These are phyloP conservation scores for Inga oerstediana DNA, from an alignment of 306 rosid species.

Conservation along the genomic window DNA sequence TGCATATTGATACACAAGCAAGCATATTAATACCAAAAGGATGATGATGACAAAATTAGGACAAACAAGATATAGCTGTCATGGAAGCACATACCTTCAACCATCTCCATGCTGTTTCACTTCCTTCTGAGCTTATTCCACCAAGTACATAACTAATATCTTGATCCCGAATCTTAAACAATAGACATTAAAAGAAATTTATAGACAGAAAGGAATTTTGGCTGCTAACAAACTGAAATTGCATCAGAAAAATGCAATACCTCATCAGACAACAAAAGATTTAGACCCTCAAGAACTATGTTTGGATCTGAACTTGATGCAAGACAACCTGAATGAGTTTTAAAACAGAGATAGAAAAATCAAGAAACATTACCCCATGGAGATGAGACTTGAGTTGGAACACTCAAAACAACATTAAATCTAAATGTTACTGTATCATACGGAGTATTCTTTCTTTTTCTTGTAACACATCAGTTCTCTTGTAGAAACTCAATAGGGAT, in stretches of 20 bases:
- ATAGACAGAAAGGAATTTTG: conserved; percentile 14
- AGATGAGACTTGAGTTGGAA: background rate
- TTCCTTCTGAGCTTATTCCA: conserved; percentile 54
- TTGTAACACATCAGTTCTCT: conserved; percentile 48
- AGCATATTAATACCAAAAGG: background rate
- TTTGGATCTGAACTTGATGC: conserved; percentile 61
- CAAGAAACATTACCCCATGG: conserved; percentile 2
- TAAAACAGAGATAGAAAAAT: background rate
- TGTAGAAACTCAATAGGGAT: conserved; percentile 48
- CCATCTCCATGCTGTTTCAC: conserved; percentile 58
- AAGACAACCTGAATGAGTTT: conserved; percentile 48
- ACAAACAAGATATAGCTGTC: background rate
- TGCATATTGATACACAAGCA: background rate
- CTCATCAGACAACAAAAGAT: conserved; percentile 56
- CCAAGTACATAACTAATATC: conserved; percentile 49
- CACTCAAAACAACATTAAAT: background rate
- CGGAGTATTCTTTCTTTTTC: conserved; percentile 55
- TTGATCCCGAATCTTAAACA: conserved; percentile 57
- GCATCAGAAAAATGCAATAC: conserved; percentile 19
- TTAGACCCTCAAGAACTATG: conserved; percentile 52
- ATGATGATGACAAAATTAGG: background rate
- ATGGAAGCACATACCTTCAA: conserved; percentile 54
- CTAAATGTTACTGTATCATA: conserved; percentile 32
- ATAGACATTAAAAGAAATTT: conserved; percentile 4
- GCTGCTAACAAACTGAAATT: background rate